These are phyloP conservation scores for Conticribra weissflogii DNA, from an alignment of 108 stramenopile species.

Conservation along the genomic window DNA sequence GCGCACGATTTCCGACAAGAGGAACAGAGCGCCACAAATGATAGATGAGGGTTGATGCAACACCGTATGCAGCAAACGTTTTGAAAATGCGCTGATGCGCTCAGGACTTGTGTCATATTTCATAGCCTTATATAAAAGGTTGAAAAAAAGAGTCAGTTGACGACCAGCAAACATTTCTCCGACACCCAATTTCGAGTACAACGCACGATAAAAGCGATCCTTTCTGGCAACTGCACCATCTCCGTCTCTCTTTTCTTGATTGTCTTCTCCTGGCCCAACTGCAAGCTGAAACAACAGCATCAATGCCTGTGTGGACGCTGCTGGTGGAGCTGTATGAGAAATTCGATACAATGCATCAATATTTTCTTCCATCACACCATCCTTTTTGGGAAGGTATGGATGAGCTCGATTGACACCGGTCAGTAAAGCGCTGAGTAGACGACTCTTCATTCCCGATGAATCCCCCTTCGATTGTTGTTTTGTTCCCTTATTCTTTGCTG, in stretches of 20 bases:
- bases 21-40: conserved; percentile 84
- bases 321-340: conserved; percentile 81
- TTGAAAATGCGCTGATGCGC: conserved; percentile 85
- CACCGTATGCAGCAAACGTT: conserved; percentile 83
- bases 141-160: conserved; percentile 93
- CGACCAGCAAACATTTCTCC: conserved; percentile 73
- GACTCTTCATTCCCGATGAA: conserved; percentile 66
- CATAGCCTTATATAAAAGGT: conserved; percentile 95
- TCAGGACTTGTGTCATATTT: conserved; percentile 76
- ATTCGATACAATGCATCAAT: conserved; percentile 93
- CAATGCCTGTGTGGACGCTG: conserved; percentile 93
- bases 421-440: conserved; percentile 93
- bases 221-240: conserved; percentile 39
- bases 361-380: conserved; percentile 79
- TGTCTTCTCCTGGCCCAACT: conserved; percentile 55
- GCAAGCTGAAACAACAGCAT: conserved; percentile 90
- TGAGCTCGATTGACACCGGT: conserved; percentile 97
- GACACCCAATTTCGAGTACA: conserved; percentile 88
- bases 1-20: conserved; percentile 89
- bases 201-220: conserved; percentile 92
- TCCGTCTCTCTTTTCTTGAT: conserved; percentile 17
- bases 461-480: conserved; percentile 16
- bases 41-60: conserved; percentile 75
- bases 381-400: conserved; percentile 83
- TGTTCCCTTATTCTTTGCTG: conserved; percentile 24